A percentile compares a stretch with the other conserved stretches of the same genome.
These are phyloP conservation scores for Thamnidium elegans DNA, from an alignment of 192 early-diverging fungal species.

Conservation along the genomic window DNA sequence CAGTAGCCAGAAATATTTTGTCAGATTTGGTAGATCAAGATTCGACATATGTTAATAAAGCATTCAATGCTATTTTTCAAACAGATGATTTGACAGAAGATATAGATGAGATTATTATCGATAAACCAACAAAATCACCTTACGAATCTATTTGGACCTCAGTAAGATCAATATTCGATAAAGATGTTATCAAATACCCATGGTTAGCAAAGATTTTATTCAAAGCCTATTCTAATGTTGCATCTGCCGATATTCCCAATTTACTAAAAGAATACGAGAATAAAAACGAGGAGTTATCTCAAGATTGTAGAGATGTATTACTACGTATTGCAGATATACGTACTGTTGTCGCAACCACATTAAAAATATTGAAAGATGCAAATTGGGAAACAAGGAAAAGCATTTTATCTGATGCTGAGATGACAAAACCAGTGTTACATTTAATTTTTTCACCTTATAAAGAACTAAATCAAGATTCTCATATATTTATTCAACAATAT, in stretches of 20 bases:
- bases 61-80: neutral
- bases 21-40: slow-evolving; percentile 4
- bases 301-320: neutral
- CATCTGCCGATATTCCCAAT: slow-evolving; percentile 11
- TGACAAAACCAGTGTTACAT: slow-evolving; percentile 6
- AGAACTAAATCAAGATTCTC: neutral
- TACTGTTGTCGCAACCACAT: neutral
- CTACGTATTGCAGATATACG: neutral
- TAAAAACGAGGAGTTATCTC: neutral
- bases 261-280: neutral
- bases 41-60: neutral
- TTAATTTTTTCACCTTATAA: neutral
- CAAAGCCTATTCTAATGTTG: slow-evolving; percentile 19
- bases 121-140: neutral
- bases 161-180: neutral
- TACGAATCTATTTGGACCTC: slow-evolving; percentile 12
- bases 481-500: neutral
- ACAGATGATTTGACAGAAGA: neutral
- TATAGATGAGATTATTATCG: neutral
- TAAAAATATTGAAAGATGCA: neutral
- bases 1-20: neutral
- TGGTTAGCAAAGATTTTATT: slow-evolving; percentile 4
- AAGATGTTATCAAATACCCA: neutral
- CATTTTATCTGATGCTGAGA: slow-evolving; percentile 2
- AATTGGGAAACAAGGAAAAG: neutral